Percentiles rank a stretch among this genome's conserved stretches.
These are phyloP conservation scores for Xylariales sp. DNA, from an alignment of 2,329 filamentous ascomycete species.

Conservation along the genomic window DNA sequence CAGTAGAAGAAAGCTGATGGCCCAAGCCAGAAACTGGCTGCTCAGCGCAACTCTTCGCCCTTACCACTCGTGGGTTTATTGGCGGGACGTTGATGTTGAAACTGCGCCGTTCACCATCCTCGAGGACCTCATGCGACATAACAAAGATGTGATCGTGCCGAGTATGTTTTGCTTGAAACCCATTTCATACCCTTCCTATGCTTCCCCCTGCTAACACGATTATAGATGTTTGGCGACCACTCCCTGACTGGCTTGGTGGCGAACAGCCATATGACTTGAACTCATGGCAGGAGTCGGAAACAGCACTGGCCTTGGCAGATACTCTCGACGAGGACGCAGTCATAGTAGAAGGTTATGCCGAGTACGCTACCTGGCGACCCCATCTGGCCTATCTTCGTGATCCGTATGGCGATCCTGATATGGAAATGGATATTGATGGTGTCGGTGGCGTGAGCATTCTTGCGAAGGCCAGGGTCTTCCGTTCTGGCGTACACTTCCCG, in stretches of 20 bases:
- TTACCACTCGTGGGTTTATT: conserved; percentile 98
- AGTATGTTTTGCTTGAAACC: conserved; percentile 75
- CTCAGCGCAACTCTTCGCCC: conserved; percentile 88
- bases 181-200: not conserved
- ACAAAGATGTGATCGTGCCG: conserved; percentile 97
- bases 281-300: conserved; percentile 99
- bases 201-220: conserved; percentile 18
- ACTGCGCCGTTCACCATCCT: conserved; percentile 95
- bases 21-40: conserved; percentile 95
- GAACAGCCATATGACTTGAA: conserved; percentile 98
- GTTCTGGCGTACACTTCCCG: conserved; percentile 92
- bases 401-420: conserved; percentile 94
- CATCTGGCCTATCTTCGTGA: conserved; percentile 96
- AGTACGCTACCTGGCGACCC: conserved; percentile 97
- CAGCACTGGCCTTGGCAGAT: conserved; percentile 86
- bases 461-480: conserved; percentile 93
- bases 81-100: conserved; percentile 97
- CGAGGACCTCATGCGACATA: conserved; percentile 97
- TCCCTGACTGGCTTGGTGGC: conserved; percentile 96
- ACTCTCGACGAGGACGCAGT: conserved; percentile 96
- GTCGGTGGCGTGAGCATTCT: conserved; percentile 96
- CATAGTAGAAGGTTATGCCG: conserved; percentile 97
- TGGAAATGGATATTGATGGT: conserved; percentile 99
- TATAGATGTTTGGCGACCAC: conserved; percentile 94
- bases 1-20: conserved; percentile 91